phyloP scores from a whole-genome alignment of 306 rosid species.

The Comarum palustre region DNA sequence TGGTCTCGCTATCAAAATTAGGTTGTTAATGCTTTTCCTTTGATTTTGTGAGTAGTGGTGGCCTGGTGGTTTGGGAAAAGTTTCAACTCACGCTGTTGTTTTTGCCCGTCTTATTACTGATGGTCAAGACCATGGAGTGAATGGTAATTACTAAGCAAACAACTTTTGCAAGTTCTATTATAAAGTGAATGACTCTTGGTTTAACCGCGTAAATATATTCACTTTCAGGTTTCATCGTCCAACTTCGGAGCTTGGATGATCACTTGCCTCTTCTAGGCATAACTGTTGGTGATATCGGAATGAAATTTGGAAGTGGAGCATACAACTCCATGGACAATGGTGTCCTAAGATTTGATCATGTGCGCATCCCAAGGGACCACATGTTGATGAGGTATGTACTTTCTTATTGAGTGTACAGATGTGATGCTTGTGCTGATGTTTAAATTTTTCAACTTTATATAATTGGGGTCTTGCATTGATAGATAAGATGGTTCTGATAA shows the following conservation, averaged over 20 bases:
- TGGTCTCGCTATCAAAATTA: conserved; percentile 19
- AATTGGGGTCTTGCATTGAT: not conserved
- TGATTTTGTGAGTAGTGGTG: conserved; percentile 72
- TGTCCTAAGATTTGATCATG: conserved; percentile 65
- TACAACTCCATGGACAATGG: conserved; percentile 97
- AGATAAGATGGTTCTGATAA: conserved; percentile 14
- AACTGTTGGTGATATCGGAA: conserved; percentile 90
- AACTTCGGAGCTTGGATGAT: conserved; percentile 91
- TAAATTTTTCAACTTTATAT: not conserved
- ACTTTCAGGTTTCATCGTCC: conserved; percentile 82
- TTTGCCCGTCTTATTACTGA: conserved; percentile 82
- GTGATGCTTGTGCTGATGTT: conserved; percentile 13
- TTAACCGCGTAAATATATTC: conserved; percentile 17
- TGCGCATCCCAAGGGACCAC: conserved; percentile 87
- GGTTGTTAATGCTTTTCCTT: conserved; percentile 22
- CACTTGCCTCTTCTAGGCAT: conserved; percentile 84
- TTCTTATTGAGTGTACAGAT: conserved; percentile 5
- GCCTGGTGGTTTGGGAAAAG: conserved; percentile 99
- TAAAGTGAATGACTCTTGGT: conserved; percentile 14
- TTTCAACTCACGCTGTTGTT: conserved; percentile 75
- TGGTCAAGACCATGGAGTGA: conserved; percentile 72
- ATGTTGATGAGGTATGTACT: conserved; percentile 83
- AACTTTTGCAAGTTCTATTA: not conserved
- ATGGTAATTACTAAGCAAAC: conserved; percentile 51
- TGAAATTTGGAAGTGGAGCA: conserved; percentile 87